phyloP scores from a whole-genome alignment of 2,329 filamentous ascomycete species.

The Exophiala mesophila region DNA sequence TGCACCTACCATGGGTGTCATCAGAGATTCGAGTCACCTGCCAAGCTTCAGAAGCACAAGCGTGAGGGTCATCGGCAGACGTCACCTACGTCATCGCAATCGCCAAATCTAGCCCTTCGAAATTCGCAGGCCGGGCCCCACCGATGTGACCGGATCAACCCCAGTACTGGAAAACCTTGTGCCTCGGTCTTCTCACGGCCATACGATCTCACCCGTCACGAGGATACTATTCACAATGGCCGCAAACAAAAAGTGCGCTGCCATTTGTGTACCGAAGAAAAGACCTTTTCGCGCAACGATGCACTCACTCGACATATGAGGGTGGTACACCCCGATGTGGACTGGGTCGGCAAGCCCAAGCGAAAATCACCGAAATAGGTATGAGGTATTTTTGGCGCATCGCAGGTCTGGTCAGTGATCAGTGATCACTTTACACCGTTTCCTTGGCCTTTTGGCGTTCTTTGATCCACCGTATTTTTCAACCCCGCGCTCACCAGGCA shows the following conservation, averaged over 20 bases:
- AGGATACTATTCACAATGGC: conserved; percentile 95
- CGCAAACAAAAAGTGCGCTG: conserved; percentile 93
- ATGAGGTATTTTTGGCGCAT: neutral
- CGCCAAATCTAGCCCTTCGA: conserved; percentile 54
- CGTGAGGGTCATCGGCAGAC: conserved; percentile 81
- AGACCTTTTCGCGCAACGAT: conserved; percentile 93
- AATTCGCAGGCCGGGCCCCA: conserved; percentile 92
- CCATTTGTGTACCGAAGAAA: conserved; percentile 88
- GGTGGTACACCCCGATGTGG: conserved; percentile 85
- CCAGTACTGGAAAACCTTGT: conserved; percentile 90
- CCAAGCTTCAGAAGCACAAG: conserved; percentile 89
- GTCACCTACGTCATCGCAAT: conserved; percentile 44
- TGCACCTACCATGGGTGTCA: conserved; percentile 93
- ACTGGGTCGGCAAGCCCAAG: conserved; percentile 63
- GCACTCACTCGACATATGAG: conserved; percentile 90
- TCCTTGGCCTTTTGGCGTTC: too few species aligned
- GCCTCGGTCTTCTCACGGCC: conserved; percentile 90
- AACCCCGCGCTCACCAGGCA: too few species aligned
- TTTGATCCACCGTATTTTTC: too few species aligned
- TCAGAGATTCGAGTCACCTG: conserved; percentile 79
- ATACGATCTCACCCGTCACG: conserved; percentile 93
- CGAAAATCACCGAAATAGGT: conserved; percentile 21
- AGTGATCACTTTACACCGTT: too few species aligned
- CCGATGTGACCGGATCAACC: conserved; percentile 87
- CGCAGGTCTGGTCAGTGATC: too few species aligned